Percentiles rank a stretch among this genome's conserved stretches.
These are phyloP conservation scores for Musa beccarii DNA, from an alignment of 176 grass and related monocot genomes.

Conservation along the genomic window DNA sequence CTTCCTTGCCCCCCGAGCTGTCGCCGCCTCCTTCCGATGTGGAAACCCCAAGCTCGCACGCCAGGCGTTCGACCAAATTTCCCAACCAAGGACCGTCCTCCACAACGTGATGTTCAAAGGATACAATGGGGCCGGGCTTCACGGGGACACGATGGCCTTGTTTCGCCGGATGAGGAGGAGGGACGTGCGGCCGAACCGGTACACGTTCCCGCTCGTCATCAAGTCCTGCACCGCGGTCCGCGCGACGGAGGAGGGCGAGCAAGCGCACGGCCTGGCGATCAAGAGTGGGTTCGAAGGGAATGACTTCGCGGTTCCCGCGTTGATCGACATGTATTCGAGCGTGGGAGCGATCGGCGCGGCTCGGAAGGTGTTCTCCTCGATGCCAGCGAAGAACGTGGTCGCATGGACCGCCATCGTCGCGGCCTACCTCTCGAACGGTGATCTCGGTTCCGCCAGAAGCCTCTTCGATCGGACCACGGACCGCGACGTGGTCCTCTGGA, in stretches of 20 bases:
- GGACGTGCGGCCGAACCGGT: background rate
- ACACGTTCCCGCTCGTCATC: slow-evolving; percentile 13
- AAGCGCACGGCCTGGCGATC: slow-evolving; percentile 7
- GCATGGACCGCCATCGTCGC: slow-evolving; percentile 8
- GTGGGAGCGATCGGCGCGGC: background rate
- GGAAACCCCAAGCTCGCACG: background rate
- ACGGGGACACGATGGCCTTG: background rate
- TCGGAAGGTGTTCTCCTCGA: background rate
- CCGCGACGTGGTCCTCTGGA: slow-evolving; percentile 10
- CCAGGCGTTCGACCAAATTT: slow-evolving; percentile 5
- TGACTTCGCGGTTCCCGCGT: background rate
- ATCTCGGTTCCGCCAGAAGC: background rate
- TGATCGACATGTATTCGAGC: slow-evolving; percentile 14
- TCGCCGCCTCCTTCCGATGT: background rate
- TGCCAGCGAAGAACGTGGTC: slow-evolving; percentile 14
- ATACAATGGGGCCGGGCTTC: background rate
- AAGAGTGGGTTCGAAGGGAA: slow-evolving; percentile 3
- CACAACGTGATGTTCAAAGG: slow-evolving; percentile 17
- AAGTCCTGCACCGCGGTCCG: slow-evolving; percentile 6
- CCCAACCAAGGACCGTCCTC: background rate
- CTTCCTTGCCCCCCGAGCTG: background rate
- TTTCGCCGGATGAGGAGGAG: background rate
- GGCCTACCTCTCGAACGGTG: slow-evolving; percentile 2
- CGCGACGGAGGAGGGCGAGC: background rate
- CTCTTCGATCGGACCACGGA: slow-evolving; percentile 4